Conservation (phyloP, 805 yeast genomes). For the Candida endomychidarum region DNA sequence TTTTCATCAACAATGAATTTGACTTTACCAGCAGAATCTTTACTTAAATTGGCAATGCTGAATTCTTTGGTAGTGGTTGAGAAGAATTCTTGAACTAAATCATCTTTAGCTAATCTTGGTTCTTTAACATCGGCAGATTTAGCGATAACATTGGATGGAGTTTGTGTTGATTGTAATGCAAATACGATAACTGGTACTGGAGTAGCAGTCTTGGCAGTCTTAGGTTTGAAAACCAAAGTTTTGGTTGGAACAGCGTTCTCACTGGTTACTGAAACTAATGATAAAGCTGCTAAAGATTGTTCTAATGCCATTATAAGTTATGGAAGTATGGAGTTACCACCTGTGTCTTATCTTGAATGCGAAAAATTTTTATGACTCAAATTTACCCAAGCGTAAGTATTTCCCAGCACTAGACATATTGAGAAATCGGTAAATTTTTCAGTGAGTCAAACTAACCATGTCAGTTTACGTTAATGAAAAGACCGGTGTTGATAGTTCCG, state of each 20-base stretch:
- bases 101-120: slow-evolving; percentile 85
- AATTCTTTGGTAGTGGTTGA: slow-evolving; percentile 59
- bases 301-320: slow-evolving; percentile 68
- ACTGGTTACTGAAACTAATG: slow-evolving; percentile 54
- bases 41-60: slow-evolving; percentile 52
- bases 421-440: slow-evolving; percentile 2
- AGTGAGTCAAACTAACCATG: slow-evolving; percentile 20
- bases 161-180: slow-evolving; percentile 68
- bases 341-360: slow-evolving; percentile 3
- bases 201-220: slow-evolving; percentile 76
- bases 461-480: slow-evolving; percentile 71
- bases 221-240: slow-evolving; percentile 85
- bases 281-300: slow-evolving; percentile 64
- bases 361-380: slow-evolving; percentile 7
- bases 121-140: slow-evolving; percentile 71
- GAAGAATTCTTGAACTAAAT: slow-evolving; percentile 66
- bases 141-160: slow-evolving; percentile 68
- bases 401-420: background rate
- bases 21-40: slow-evolving; percentile 51
- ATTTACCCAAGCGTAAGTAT: background rate
- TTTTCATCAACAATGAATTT: slow-evolving; percentile 59
- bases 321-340: no score
- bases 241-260: slow-evolving; percentile 60
- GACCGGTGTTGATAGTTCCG: slow-evolving; percentile 62
- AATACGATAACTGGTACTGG: slow-evolving; percentile 81